Base-by-base conservation (phyloP, 768 basidiomycete genomes). In the Daedalea quercina region DNA sequence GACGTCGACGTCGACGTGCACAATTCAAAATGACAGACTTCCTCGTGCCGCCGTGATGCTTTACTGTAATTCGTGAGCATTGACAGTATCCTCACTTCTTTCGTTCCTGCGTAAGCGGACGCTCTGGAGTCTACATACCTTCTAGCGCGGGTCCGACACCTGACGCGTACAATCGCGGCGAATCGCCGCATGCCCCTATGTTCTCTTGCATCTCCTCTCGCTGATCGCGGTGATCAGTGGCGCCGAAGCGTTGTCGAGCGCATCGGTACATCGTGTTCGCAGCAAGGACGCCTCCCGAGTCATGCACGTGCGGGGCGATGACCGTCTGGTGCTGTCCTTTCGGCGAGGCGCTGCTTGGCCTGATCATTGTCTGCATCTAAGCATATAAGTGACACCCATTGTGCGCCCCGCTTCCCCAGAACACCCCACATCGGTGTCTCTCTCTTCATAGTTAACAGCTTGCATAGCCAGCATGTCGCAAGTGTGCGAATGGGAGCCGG, bases 401-500 rank as follows among this genome's bases (percentile, higher is more conserved):
- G 26, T 15, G 25, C 9, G 44, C 13, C 25, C 24, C n/a, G 44
- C 6, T n/a, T 40, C 37, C 37, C 37, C 37, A 15, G 37, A 15
- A 7, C 15, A 40, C 28, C 28, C 28, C 28, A 31, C 6, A 47
- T 15, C 26, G 33, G 6, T 11, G 28, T 31, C 28, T 31, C 6
- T 31, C 6, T 31, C 28, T 31, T 31, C 11, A 11, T 11, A 31
- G 17, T 22, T 28, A 19, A 47, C 46, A 6, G 19, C 28, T 6
- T 15, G 15, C 13, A 40, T 40, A 15, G 37, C 13, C 42, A 52
- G 7, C 4, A 52, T 46, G 51, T 3, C 44, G 6, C 26, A 45
- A 23, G 63, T 68, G 52, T 63, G 62, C 49, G 61, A 55, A 43
- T 88, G 86, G 85, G 67, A 82, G 69, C 83, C 84, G 34, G 83